Base-by-base conservation (phyloP, 1,139 yeast species). In the Taphrina wiesneri region DNA sequence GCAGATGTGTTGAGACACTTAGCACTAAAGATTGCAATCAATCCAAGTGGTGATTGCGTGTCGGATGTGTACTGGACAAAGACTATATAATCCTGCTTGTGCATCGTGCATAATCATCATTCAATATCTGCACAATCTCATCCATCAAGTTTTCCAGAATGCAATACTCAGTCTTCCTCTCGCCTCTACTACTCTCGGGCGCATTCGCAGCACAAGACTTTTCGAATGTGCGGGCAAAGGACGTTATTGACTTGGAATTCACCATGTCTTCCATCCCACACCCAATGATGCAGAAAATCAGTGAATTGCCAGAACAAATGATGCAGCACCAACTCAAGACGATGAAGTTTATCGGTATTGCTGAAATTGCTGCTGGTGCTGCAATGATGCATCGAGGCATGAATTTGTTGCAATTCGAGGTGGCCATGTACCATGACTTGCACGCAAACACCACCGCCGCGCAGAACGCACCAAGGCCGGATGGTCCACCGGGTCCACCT, bases 351-450 rank as follows among this genome's bases (percentile, higher is more conserved):
- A 11, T 49, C 19, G 54, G 54, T 5, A 17, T 49, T 13, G 13
- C 54, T 19, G 54, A 49, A 21, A 30, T 49, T 30, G 54, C 54
- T 9, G 54, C 54, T 1, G 54, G 54, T 4, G 54, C 54, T 2
- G 36, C 39, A 17, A 26, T 49, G 36, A 49, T 49, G 54, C 54
- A 49, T 49, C 54, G 54, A 1, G 54, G 54, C 0, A 49, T 49
- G 36, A 3, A 49, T 5, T 17, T 49, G 39, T n/a, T 49, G 54
- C 34, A 17, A 4, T n/a, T 30, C 21, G 54, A 49, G 26, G 13
- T 49, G 54, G 36, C 34, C 36, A 2, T 49, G 19, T 28, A 28
- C 23, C 54, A 28, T 17, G 54, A 13, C 54, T 17, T 28, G 4
- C 36, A 26, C 19, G 36, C 54, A 3, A 49, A 49, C 30, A 7